phyloP scores from a whole-genome alignment of 768 basidiomycete genomes.

The Hericium rajendrae region DNA sequence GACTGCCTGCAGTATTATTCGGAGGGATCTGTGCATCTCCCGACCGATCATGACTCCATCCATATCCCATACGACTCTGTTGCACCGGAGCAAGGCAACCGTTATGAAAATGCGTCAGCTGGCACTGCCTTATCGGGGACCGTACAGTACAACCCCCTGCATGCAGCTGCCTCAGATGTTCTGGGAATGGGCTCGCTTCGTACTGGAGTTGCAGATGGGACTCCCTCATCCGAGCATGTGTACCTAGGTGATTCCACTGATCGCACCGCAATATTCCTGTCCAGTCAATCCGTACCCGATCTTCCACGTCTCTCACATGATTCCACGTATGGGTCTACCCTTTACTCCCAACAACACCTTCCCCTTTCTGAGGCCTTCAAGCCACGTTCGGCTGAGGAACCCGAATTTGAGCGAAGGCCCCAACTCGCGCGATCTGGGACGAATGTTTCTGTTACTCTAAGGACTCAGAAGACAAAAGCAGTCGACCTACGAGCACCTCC shows the following conservation, averaged over 20 bases:
- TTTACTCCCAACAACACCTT: slow-evolving; percentile 14
- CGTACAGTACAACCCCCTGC: slow-evolving; percentile 47
- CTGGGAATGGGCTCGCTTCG: slow-evolving; percentile 69
- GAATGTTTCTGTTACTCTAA: slow-evolving; percentile 42
- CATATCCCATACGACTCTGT: slow-evolving; percentile 1
- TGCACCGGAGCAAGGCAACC: background rate
- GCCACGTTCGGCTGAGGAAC: slow-evolving; percentile 15
- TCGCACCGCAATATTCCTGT: background rate
- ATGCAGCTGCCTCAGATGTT: slow-evolving; percentile 72
- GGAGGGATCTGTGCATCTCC: background rate
- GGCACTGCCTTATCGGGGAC: slow-evolving; percentile 16
- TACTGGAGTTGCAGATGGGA: slow-evolving; percentile 12
- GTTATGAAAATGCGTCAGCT: background rate
- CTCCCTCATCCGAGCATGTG: slow-evolving; percentile 8
- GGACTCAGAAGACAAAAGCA: slow-evolving; percentile 67
- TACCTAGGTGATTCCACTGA: background rate
- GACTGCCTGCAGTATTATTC: background rate
- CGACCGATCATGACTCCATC: slow-evolving; percentile 21
- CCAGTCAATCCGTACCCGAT: background rate
- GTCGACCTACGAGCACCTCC: slow-evolving; percentile 78
- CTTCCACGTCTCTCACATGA: background rate
- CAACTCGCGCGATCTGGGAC: slow-evolving; percentile 49
- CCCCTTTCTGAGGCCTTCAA: slow-evolving; percentile 10
- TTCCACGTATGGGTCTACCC: slow-evolving; percentile 1
- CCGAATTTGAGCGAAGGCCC: slow-evolving; percentile 52